Evolutionary conservation across 2,329 filamentous ascomycete genomes (phyloP).

Genomic region (Lasiodiplodia sp.): DNA sequence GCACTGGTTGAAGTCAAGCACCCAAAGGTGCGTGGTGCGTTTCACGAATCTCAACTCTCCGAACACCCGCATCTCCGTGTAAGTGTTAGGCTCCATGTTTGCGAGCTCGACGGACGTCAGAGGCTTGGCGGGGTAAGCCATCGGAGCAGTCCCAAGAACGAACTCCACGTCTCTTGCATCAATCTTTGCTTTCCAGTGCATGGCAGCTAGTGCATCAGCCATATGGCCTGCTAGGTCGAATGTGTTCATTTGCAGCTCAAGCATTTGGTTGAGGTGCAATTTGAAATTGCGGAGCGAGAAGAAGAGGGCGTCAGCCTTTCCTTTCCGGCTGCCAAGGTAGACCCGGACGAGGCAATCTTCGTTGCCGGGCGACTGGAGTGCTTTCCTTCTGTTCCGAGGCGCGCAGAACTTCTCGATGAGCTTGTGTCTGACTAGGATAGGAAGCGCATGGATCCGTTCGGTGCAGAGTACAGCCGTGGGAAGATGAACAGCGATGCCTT

Average conservation of each 20-base stretch:
- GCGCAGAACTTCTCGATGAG: slow-evolving; percentile 14
- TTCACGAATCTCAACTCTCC: slow-evolving; percentile 2
- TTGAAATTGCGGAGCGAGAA: slow-evolving; percentile 60
- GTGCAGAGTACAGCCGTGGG: neutral
- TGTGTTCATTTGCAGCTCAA: slow-evolving; percentile 43
- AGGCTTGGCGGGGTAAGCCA: neutral
- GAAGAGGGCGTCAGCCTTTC: slow-evolving; percentile 32
- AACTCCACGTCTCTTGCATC: slow-evolving; percentile 65
- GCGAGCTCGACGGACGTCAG: neutral
- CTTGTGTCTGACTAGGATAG: neutral
- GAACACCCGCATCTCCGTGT: slow-evolving; percentile 2
- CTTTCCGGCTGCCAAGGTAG: slow-evolving; percentile 54
- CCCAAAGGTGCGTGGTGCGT: slow-evolving; percentile 35
- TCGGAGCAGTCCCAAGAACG: slow-evolving; percentile 41
- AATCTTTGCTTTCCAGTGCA: slow-evolving; percentile 58
- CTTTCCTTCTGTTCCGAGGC: neutral
- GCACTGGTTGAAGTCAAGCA: slow-evolving; percentile 68
- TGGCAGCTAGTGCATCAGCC: slow-evolving; percentile 58
- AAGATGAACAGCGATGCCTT: neutral
- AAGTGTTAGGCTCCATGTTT: neutral
- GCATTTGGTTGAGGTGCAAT: slow-evolving; percentile 60
- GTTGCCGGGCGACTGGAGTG: slow-evolving; percentile 31
- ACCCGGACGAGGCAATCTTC: slow-evolving; percentile 59
- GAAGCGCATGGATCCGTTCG: neutral
- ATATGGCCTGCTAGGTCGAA: slow-evolving; percentile 49